Base-by-base conservation (phyloP, 192 early-diverging fungal species). In the Rhizophagus prolifer region DNA sequence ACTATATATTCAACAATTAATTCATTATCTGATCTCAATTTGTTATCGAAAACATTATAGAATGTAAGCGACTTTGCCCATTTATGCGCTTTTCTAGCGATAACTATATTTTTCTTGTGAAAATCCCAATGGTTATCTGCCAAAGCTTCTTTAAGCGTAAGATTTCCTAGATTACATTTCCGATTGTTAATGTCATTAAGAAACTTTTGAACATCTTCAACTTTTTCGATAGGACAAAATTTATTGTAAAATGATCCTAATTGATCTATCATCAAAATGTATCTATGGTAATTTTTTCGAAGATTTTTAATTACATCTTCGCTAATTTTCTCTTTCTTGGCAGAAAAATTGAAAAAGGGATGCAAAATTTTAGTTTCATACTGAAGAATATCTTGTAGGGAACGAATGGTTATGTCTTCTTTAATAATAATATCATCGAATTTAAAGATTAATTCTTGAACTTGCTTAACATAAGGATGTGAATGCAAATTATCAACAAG, bases 1-100 rank as follows among this genome's bases (percentile, higher is more conserved):
- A n/a, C 34, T 13, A 74, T 36, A 13, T 14, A 13, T 74, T 61
- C 58, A 9, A 74, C 72, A 25, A 31, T 46, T 34, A 62, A 36
- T 14, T 23, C 25, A 21, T 26, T 0, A 9, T 14, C 5, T 62
- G 60, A 26, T 8, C 26, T 38, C n/a, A 74, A 44, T 25, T 3
- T 2, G 10, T 13, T 44, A n/a, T 74, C 23, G 46, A 63, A 74
- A 63, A 74, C 36, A 38, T 74, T 74, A 26, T 8, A 12, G 34
- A 74, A 74, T 59, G 59, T 74, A 3, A 30, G n/a, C 30, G 72
- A 74, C 34, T 74, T 62, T 8, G 16, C 9, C 3, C n/a, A 44
- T 63, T 23, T n/a, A 41, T 41, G 34, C 16, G 38, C 23, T 14
- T 44, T 25, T 41, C 31, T 25, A 1, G 72, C 59, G 9, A 25